phyloP scores from a whole-genome alignment of 202 grass and related monocot genomes.

The Schoenoplectus triqueter region DNA sequence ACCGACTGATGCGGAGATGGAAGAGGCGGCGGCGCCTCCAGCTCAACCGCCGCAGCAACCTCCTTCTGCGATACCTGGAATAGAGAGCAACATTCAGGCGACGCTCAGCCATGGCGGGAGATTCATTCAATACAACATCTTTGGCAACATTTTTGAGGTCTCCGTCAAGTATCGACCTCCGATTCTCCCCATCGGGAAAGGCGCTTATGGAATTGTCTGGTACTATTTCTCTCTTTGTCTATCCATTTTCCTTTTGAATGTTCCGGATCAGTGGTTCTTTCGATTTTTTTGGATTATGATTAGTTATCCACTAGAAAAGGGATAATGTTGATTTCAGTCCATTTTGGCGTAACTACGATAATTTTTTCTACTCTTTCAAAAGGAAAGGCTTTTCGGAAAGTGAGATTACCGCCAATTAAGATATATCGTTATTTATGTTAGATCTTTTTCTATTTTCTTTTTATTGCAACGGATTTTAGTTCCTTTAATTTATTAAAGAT shows the following conservation, averaged over 20 bases:
- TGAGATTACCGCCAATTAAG: not conserved
- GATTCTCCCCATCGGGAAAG: slow-evolving; percentile 93
- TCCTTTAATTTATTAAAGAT: not conserved
- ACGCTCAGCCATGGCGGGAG: slow-evolving; percentile 76
- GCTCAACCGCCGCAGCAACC: not conserved
- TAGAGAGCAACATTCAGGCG: slow-evolving; percentile 75
- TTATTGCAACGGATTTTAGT: not conserved
- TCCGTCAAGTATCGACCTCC: slow-evolving; percentile 87
- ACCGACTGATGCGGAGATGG: slow-evolving; percentile 62
- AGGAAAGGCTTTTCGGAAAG: not conserved
- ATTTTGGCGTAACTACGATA: not conserved
- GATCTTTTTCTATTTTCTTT: not conserved
- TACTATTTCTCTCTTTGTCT: slow-evolving; percentile 3
- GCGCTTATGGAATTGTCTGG: slow-evolving; percentile 97
- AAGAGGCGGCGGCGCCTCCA: not conserved
- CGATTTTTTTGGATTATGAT: slow-evolving; percentile 6
- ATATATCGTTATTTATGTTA: not conserved
- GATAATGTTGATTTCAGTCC: not conserved
- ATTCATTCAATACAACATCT: slow-evolving; percentile 97
- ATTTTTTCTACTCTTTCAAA: not conserved
- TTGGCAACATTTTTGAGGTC: slow-evolving; percentile 94
- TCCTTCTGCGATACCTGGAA: not conserved
- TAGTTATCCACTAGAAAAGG: not conserved
- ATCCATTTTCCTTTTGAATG: not conserved
- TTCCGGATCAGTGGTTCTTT: slow-evolving; percentile 7